Evolutionary conservation across 176 grass and related monocot genomes (phyloP).

Genomic region (Guadua angustifolia): DNA sequence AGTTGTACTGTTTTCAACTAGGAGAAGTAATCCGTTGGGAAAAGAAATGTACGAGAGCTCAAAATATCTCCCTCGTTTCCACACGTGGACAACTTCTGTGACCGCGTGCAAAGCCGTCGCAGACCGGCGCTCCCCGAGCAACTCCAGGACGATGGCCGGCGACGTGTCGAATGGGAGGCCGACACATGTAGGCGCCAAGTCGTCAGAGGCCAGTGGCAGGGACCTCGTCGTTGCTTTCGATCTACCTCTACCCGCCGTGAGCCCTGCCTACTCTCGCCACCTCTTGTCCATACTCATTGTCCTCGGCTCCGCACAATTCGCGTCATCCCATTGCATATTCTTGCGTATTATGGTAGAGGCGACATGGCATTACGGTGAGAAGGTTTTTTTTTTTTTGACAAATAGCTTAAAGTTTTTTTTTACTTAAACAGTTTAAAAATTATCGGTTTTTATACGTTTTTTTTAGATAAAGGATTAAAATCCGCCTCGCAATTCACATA

Average conservation of each 20-base stretch:
- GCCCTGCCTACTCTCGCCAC: neutral
- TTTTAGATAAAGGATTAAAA: too few relatives aligned
- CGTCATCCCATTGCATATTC: neutral
- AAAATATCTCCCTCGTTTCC: neutral
- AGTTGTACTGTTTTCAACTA: neutral
- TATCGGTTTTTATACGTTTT: too few relatives aligned
- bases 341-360: too few relatives aligned
- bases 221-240: neutral
- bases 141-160: neutral
- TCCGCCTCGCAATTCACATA: too few relatives aligned
- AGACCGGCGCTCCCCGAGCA: neutral
- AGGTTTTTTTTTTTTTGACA: too few relatives aligned
- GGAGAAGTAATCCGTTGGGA: too few relatives aligned
- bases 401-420: too few relatives aligned
- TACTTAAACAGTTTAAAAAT: too few relatives aligned
- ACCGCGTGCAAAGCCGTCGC: neutral
- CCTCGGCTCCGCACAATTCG: neutral
- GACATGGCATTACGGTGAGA: too few relatives aligned
- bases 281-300: neutral
- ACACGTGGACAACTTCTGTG: neutral
- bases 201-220: neutral
- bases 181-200: neutral
- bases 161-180: neutral
- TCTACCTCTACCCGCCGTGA: neutral
- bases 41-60: neutral